Percentiles rank a stretch among this genome's conserved stretches.
phyloP scores from a whole-genome alignment of 2,329 filamentous ascomycete species.

The Aureobasidium sp. region DNA sequence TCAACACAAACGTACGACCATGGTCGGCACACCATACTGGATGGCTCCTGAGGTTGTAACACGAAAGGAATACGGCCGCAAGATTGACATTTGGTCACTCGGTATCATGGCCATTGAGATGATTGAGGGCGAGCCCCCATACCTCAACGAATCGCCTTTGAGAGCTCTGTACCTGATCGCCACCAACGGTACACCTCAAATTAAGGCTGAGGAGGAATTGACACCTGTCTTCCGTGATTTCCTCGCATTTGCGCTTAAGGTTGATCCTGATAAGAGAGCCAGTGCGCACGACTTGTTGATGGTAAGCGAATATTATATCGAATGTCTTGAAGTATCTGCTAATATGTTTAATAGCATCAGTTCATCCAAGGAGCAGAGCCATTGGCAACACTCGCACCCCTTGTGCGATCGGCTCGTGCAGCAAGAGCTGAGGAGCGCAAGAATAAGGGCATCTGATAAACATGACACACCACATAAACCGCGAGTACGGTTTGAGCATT shows the following conservation, averaged over 20 bases:
- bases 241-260: constrained; percentile 84
- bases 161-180: constrained; percentile 93
- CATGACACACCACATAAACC: not conserved
- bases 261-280: constrained; percentile 93
- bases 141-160: constrained; percentile 88
- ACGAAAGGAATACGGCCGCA: constrained; percentile 93
- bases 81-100: constrained; percentile 97
- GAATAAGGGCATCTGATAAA: constrained; percentile 37
- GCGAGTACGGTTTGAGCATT: constrained; percentile 4
- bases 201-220: constrained; percentile 85
- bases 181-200: constrained; percentile 88
- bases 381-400: constrained; percentile 65
- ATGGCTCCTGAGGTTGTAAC: constrained; percentile 99
- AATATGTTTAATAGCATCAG: constrained; percentile 29
- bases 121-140: constrained; percentile 97
- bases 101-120: constrained; percentile 99
- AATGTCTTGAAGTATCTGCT: constrained; percentile 18
- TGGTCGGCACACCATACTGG: constrained; percentile 99
- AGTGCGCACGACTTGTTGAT: constrained; percentile 88
- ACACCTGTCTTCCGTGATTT: constrained; percentile 84
- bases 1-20: constrained; percentile 95
- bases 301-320: constrained; percentile 50
- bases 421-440: constrained; percentile 70
- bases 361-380: constrained; percentile 48
- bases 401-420: constrained; percentile 78